phyloP scores from a whole-genome alignment of 176 grass and related monocot genomes.

The Chrysopogon serrulatus region DNA sequence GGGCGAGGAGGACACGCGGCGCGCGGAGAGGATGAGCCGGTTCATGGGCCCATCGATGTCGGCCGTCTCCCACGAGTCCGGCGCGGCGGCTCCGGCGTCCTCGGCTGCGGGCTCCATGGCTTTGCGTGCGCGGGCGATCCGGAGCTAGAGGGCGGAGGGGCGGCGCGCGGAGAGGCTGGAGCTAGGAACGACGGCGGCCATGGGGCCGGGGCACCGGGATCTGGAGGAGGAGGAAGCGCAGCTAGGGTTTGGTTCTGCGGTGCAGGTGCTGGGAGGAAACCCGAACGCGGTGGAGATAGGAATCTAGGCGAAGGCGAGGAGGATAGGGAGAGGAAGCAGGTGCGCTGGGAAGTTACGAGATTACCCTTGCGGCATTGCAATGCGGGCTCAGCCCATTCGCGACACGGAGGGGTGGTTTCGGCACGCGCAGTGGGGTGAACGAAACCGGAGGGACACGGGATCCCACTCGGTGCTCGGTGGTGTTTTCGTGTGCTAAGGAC shows the following conservation, averaged over 20 bases:
- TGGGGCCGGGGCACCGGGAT: neutral
- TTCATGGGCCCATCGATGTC: constrained; percentile 77
- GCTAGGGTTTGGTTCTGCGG: constrained; percentile 25
- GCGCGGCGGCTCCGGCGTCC: constrained; percentile 31
- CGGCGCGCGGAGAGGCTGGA: neutral
- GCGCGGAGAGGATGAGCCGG: constrained; percentile 61
- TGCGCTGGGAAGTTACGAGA: neutral
- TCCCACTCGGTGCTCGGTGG: neutral
- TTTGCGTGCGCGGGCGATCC: neutral
- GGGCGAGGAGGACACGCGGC: constrained; percentile 20
- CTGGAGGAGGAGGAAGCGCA: neutral
- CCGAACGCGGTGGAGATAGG: neutral
- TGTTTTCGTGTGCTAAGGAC: neutral
- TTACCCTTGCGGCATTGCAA: neutral
- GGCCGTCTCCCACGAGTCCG: constrained; percentile 91
- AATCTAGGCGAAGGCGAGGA: constrained; percentile 19
- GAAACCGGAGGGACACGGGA: neutral
- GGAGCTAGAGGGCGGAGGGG: neutral
- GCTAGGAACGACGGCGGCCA: neutral
- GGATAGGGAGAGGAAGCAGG: neutral
- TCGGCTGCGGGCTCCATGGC: constrained; percentile 27
- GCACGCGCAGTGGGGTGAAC: neutral
- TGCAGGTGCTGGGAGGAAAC: neutral
- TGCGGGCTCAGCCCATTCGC: neutral
- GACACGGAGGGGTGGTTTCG: neutral